A percentile compares a stretch with the other conserved stretches of the same genome.
Evolutionary conservation across 148 eudicot species (phyloP).

Genomic region (Fagopyrum tataricum): DNA sequence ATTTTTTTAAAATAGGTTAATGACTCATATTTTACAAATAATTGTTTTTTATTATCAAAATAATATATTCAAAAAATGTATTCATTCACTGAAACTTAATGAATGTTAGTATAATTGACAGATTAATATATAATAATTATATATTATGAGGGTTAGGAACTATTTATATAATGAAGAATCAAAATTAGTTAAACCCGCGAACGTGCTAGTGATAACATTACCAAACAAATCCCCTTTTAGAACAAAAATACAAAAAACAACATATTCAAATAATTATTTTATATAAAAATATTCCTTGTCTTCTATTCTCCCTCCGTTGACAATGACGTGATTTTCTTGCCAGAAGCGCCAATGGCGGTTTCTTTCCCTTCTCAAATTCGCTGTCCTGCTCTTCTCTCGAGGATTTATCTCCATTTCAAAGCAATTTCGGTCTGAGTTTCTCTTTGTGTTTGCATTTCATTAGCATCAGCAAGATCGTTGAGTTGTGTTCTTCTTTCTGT

Average conservation of each 20-base stretch:
- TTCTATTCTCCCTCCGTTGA: constrained; percentile 2
- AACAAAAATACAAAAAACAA: background rate
- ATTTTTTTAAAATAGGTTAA: too few relatives aligned
- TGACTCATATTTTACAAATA: too few relatives aligned
- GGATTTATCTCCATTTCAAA: background rate
- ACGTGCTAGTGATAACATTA: background rate
- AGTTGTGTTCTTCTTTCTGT: background rate
- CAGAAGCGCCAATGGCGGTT: constrained; percentile 9
- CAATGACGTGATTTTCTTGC: background rate
- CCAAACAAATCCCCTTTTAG: background rate
- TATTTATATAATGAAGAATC: background rate
- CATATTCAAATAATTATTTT: background rate
- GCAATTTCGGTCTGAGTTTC: background rate
- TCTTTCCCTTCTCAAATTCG: background rate
- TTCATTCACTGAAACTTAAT: too few relatives aligned
- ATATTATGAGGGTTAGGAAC: background rate
- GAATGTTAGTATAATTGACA: too few relatives aligned
- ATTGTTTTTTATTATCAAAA: too few relatives aligned
- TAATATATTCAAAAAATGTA: too few relatives aligned
- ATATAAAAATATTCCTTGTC: background rate
- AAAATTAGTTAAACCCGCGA: constrained; percentile 4
- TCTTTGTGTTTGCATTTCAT: background rate
- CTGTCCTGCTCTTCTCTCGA: background rate
- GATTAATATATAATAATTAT: background rate
- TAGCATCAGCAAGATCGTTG: background rate